Evolutionary conservation across 202 grass and related monocot species (phyloP), one percentile per base, ranked within the genome.

Genomic region (Schoenoplectus triqueter): DNA sequence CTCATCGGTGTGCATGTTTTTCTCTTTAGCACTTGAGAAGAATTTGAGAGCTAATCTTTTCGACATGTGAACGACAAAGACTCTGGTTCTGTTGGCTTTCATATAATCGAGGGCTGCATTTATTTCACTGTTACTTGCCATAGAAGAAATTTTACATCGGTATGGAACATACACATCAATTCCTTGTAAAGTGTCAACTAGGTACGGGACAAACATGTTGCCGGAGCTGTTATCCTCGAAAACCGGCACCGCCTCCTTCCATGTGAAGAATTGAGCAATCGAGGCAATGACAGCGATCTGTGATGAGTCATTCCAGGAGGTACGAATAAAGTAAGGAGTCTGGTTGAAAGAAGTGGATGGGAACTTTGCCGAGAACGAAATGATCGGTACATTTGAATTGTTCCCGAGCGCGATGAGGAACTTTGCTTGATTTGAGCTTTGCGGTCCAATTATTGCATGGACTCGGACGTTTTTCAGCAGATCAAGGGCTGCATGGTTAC

Each of bases 311-410:
- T 86, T 76, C 59, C 80, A 31, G 39, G 78, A 73, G 44, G 89
- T 64, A 10, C 89, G 83, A 56, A 90, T 22, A 64, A 88, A 90
- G 40, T 65, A 90, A 39, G 86, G 83, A 40, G 62, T 81, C 40
- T 39, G 86, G 46, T 42, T 77, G 50, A 76, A 9, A 62, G 83
- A 90, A 71, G 13, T 77, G 40, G 31, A 31, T 31, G 31, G 31
- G 31, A 31, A 31, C 31, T 31, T 31, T 31, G 31, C 31, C 31
- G 31, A 31, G 31, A 31, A 31, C 31, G 31, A 31, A 31, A 31
- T 31, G 31, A 31, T 31, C 31, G 31, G 31, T 31, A 31, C 31
- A 31, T 31, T 31, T 31, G 31, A 31, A 31, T 31, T 31, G 31
- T 31, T 31, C 31, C 31, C 31, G 31, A 31, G 31, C 31, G 31